Evolutionary conservation across 2,329 filamentous ascomycete species (phyloP).

Genomic region (Torrubiella hemipterigena): DNA sequence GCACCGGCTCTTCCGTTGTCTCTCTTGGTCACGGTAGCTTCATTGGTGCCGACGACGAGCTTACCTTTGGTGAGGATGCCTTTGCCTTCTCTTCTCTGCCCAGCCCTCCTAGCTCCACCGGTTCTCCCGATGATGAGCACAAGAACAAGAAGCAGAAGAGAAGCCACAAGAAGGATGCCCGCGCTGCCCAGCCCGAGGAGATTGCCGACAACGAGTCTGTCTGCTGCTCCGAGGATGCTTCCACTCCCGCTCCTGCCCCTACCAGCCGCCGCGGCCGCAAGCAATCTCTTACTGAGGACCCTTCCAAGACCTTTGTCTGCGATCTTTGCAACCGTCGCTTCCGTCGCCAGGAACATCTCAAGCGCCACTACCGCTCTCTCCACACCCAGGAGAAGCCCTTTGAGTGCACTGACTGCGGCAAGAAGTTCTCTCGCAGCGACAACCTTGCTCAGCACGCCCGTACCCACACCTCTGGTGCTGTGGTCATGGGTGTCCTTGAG

Average conservation of each 20-base stretch:
- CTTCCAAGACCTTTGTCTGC: conserved; percentile 96
- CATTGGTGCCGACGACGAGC: conserved; percentile 63
- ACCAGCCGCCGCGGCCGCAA: conserved; percentile 91
- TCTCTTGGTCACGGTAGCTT: conserved; percentile 68
- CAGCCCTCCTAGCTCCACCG: conserved; percentile 34
- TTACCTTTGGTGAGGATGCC: conserved; percentile 60
- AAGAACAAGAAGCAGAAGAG: conserved; percentile 48
- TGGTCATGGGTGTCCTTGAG: conserved; percentile 82
- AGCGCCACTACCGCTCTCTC: conserved; percentile 95
- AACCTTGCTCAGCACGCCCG: conserved; percentile 94
- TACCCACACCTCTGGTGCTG: conserved; percentile 81
- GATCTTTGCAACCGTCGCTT: conserved; percentile 94
- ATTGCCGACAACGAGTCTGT: conserved; percentile 23
- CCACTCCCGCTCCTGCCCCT: conserved; percentile 36
- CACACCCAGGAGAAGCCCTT: conserved; percentile 99
- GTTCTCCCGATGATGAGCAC: conserved; percentile 35
- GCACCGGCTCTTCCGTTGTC: conserved; percentile 55
- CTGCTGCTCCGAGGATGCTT: conserved; percentile 26
- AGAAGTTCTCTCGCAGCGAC: conserved; percentile 97
- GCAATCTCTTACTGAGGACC: conserved; percentile 95
- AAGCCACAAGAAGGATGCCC: conserved; percentile 30
- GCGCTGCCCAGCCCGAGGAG: conserved; percentile 27
- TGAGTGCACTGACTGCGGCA: conserved; percentile 92
- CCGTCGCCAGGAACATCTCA: conserved; percentile 94
- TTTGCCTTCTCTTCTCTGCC: conserved; percentile 51